A percentile compares a stretch with the other conserved stretches of the same genome.
Evolutionary conservation across 805 yeast genomes (phyloP).

Genomic region (Saturnispora dispora): DNA sequence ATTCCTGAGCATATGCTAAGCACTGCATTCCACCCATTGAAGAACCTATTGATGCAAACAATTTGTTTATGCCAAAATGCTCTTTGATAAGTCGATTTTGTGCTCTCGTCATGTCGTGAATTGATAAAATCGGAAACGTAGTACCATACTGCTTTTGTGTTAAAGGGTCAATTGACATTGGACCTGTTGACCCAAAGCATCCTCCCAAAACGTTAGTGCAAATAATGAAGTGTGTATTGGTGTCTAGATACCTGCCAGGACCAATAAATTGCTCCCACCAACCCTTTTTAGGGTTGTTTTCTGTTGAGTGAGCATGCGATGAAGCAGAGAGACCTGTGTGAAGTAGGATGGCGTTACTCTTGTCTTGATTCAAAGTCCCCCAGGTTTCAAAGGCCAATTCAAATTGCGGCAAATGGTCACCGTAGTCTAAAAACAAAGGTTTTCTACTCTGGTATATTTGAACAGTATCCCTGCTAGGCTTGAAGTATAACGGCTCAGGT

Average conservation of each 20-base stretch:
- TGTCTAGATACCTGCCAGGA: conserved; percentile 70
- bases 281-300: conserved; percentile 59
- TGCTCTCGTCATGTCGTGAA: conserved; percentile 87
- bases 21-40: conserved; percentile 99
- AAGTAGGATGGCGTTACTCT: conserved; percentile 64
- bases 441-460: conserved; percentile 42
- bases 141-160: conserved; percentile 67
- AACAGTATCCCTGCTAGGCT: conserved; percentile 57
- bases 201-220: conserved; percentile 93
- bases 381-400: conserved; percentile 90
- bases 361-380: conserved; percentile 61
- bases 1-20: conserved; percentile 77
- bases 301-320: conserved; percentile 83
- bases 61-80: conserved; percentile 50
- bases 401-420: conserved; percentile 64
- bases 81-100: conserved; percentile 61
- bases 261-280: conserved; percentile 98
- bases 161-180: conserved; percentile 69
- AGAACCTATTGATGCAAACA: conserved; percentile 79
- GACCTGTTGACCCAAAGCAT: conserved; percentile 93
- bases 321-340: conserved; percentile 93
- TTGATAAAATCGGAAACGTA: conserved; percentile 74
- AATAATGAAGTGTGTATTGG: conserved; percentile 69
- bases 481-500: conserved; percentile 80
- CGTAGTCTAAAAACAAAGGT: conserved; percentile 71